Evolutionary conservation across 768 basidiomycete genomes (phyloP).

Genomic region (Boletus huronensis): DNA sequence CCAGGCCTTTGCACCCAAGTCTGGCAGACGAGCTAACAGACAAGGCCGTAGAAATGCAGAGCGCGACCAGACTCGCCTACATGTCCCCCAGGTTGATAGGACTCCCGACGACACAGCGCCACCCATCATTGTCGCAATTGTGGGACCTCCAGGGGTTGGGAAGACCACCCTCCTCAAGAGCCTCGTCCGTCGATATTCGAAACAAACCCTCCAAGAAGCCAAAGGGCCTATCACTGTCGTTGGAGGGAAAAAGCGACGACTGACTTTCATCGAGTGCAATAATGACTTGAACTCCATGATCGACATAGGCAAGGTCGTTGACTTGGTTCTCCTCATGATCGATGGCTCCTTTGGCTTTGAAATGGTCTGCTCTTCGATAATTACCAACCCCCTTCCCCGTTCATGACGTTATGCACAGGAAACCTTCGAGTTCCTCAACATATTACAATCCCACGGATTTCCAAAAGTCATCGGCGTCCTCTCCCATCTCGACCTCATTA

Average conservation of each 20-base stretch:
- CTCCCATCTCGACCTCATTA: constrained; percentile 94
- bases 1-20: constrained; percentile 88
- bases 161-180: constrained; percentile 93
- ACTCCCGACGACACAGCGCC: constrained; percentile 91
- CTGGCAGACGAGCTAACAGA: constrained; percentile 82
- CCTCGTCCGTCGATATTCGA: constrained; percentile 88
- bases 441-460: constrained; percentile 95
- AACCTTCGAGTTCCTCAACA: constrained; percentile 97
- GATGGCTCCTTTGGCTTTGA: constrained; percentile 98
- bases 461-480: constrained; percentile 98
- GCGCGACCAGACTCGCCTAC: constrained; percentile 88
- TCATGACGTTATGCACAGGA: constrained; percentile 52
- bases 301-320: constrained; percentile 94
- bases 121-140: constrained; percentile 90
- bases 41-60: constrained; percentile 91
- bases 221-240: constrained; percentile 95
- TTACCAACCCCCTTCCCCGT: neutral
- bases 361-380: constrained; percentile 63
- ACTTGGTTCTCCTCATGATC: constrained; percentile 94
- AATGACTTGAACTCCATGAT: constrained; percentile 99
- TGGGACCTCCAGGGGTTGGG: constrained; percentile 95
- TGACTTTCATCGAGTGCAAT: constrained; percentile 98
- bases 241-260: constrained; percentile 83
- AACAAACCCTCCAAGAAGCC: constrained; percentile 85
- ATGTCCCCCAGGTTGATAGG: constrained; percentile 93